Percentiles rank a stretch among this genome's conserved stretches.
These are phyloP conservation scores for Talaromyces verruculosus DNA, from an alignment of 2,329 filamentous ascomycete genomes.

Conservation along the genomic window DNA sequence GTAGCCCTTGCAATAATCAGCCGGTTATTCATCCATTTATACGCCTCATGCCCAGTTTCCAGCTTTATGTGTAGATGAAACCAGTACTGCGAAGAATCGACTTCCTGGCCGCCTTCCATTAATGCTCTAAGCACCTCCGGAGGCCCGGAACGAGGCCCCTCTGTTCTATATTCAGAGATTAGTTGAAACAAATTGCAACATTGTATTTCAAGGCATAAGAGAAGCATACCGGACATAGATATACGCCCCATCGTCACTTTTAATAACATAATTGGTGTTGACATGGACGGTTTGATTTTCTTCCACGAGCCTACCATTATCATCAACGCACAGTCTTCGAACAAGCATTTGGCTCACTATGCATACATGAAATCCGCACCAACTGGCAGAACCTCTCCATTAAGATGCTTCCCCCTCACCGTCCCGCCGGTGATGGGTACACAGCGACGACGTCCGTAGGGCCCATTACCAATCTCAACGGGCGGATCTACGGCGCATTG, in stretches of 20 bases:
- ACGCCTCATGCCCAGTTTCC: slow-evolving; percentile 28
- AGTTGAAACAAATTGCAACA: background rate
- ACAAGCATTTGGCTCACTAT: no score
- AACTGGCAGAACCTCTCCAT: slow-evolving; percentile 29
- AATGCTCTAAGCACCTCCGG: slow-evolving; percentile 29
- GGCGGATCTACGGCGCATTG: slow-evolving; percentile 29
- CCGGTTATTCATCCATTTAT: background rate
- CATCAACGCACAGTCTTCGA: background rate
- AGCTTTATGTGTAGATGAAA: slow-evolving; percentile 32
- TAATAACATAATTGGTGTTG: background rate
- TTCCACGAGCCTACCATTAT: background rate
- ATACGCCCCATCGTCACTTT: background rate
- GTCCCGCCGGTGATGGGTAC: slow-evolving; percentile 28
- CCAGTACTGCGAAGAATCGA: slow-evolving; percentile 30
- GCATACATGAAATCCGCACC: slow-evolving; percentile 11
- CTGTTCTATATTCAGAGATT: background rate
- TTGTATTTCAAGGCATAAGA: background rate
- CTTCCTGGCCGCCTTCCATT: slow-evolving; percentile 29
- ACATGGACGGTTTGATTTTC: background rate
- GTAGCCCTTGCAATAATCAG: background rate
- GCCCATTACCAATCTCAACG: slow-evolving; percentile 29
- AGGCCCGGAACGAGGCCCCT: slow-evolving; percentile 27
- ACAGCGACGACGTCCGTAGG: slow-evolving; percentile 30
- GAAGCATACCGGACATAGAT: background rate
- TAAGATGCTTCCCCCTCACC: slow-evolving; percentile 27